These are phyloP conservation scores for Aspergillus sp. DNA, from an alignment of 2,329 filamentous ascomycete genomes.

Conservation along the genomic window DNA sequence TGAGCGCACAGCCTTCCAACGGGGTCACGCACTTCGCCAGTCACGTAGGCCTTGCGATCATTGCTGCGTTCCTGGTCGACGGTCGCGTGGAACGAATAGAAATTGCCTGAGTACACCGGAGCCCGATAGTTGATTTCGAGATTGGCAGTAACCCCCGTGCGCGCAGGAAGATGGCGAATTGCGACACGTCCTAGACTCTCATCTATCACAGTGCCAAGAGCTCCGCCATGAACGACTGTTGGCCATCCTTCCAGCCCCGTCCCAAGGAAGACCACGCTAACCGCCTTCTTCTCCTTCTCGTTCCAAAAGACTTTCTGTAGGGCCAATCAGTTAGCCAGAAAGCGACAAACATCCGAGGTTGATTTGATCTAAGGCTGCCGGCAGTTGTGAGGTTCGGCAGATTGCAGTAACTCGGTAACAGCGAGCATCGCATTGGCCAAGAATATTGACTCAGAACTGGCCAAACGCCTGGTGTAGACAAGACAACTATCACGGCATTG, in stretches of 20 bases:
- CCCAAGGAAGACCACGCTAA: slow-evolving; percentile 69
- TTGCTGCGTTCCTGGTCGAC: slow-evolving; percentile 43
- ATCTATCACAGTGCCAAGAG: slow-evolving; percentile 66
- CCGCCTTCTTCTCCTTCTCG: slow-evolving; percentile 54
- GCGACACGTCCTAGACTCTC: slow-evolving; percentile 68
- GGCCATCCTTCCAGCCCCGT: slow-evolving; percentile 68
- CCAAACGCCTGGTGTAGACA: background rate
- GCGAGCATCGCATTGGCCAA: background rate
- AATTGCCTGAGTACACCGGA: slow-evolving; percentile 59
- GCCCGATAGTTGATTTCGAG: slow-evolving; percentile 63
- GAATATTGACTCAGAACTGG: background rate
- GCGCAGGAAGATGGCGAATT: slow-evolving; percentile 47
- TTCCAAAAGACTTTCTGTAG: slow-evolving; percentile 66
- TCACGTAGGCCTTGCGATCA: slow-evolving; percentile 39
- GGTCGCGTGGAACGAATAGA: slow-evolving; percentile 59
- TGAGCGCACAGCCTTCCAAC: slow-evolving; percentile 60
- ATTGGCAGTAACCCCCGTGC: slow-evolving; percentile 57
- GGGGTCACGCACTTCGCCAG: slow-evolving; percentile 33
- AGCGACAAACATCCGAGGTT: slow-evolving; percentile 11
- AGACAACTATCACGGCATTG: background rate
- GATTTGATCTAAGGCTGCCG: slow-evolving; percentile 12
- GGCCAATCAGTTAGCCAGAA: slow-evolving; percentile 17
- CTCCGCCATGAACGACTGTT: slow-evolving; percentile 68
- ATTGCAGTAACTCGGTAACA: slow-evolving; percentile 1
- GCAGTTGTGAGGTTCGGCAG: slow-evolving; percentile 10